These are phyloP conservation scores for Ustilago nuda DNA, from an alignment of 1,284 basidiomycete genomes.

Conservation along the genomic window DNA sequence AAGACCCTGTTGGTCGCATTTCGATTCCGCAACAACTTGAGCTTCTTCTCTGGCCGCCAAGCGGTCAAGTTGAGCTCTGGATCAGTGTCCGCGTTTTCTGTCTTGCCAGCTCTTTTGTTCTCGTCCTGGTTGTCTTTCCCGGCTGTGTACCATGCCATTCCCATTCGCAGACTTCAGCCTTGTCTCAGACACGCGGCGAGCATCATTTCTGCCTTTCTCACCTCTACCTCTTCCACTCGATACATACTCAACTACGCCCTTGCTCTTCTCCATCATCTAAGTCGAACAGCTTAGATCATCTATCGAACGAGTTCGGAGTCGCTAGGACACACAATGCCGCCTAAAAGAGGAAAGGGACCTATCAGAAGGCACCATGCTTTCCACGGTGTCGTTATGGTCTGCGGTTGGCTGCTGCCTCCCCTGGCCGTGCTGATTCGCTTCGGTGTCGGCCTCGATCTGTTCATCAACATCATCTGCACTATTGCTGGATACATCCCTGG, in stretches of 20 bases:
- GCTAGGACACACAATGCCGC: slow-evolving; percentile 17
- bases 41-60: slow-evolving; percentile 6
- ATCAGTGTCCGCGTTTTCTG: not conserved
- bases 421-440: slow-evolving; percentile 90
- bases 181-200: slow-evolving; percentile 12
- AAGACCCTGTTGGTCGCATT: slow-evolving; percentile 11
- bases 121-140: not conserved
- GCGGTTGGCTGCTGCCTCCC: slow-evolving; percentile 52
- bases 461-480: slow-evolving; percentile 88
- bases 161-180: slow-evolving; percentile 9
- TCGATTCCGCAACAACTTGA: slow-evolving; percentile 6
- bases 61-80: slow-evolving; percentile 1
- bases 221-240: not conserved
- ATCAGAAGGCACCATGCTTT: slow-evolving; percentile 80
- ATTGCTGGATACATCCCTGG: slow-evolving; percentile 76
- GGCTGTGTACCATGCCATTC: slow-evolving; percentile 4
- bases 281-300: not conserved
- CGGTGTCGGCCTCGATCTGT: slow-evolving; percentile 91
- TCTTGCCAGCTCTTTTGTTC: not conserved
- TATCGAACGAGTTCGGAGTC: not conserved
- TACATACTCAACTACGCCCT: not conserved
- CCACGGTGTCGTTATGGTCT: slow-evolving; percentile 75
- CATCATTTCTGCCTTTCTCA: not conserved
- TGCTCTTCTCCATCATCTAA: not conserved
- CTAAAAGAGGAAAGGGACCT: slow-evolving; percentile 32